phyloP scores from a whole-genome alignment of 2,329 filamentous ascomycete species.

The Sordariomycetes sp. region DNA sequence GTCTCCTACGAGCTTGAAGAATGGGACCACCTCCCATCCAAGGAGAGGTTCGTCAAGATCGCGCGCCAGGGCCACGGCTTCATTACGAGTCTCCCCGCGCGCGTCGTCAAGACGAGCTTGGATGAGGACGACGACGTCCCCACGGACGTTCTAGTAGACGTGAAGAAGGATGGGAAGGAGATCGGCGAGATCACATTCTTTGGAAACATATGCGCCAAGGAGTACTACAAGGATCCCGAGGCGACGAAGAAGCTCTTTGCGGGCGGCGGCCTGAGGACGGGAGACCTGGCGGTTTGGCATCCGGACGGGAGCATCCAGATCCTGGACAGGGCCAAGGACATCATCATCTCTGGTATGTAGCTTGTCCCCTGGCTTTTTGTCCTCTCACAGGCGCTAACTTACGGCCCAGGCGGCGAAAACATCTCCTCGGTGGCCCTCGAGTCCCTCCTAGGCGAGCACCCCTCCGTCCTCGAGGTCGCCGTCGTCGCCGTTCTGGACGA shows the following conservation, averaged over 20 bases:
- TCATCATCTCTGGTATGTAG: constrained; percentile 78
- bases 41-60: constrained; percentile 82
- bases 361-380: neutral
- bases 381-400: neutral
- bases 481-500: constrained; percentile 80
- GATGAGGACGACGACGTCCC: constrained; percentile 39
- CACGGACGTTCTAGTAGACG: constrained; percentile 24
- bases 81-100: constrained; percentile 67
- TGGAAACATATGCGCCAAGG: constrained; percentile 86
- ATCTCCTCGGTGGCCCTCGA: constrained; percentile 92
- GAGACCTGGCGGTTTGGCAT: constrained; percentile 90
- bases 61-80: constrained; percentile 90
- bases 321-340: constrained; percentile 88
- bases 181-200: constrained; percentile 61
- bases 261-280: constrained; percentile 78
- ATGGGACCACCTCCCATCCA: constrained; percentile 65
- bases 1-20: constrained; percentile 81
- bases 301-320: constrained; percentile 86
- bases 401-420: constrained; percentile 71
- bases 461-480: constrained; percentile 80
- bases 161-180: constrained; percentile 35
- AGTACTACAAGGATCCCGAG: constrained; percentile 82
- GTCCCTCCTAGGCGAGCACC: constrained; percentile 78
- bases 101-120: constrained; percentile 72
- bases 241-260: constrained; percentile 81